Evolutionary conservation across 1,284 basidiomycete genomes (phyloP), one percentile per base, ranked within the genome.

Genomic region (Ustilago sp.): DNA sequence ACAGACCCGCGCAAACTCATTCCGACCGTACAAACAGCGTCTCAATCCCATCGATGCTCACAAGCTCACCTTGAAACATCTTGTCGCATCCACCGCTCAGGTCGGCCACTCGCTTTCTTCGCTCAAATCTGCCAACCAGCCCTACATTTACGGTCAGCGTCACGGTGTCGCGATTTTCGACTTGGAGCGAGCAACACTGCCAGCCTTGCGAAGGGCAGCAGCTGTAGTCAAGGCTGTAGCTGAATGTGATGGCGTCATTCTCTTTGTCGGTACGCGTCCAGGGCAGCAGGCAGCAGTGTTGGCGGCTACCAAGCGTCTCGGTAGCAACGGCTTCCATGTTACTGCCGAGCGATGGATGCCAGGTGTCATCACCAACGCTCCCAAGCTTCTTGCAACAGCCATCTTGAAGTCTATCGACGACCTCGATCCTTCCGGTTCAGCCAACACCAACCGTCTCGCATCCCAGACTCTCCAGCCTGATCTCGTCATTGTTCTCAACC

Each of bases 91-190:
- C 8, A 94, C 94, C 36, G 95, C 97, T 12, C 96, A 98, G 84
- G 91, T 99, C 51, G 97, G 97, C 4, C 96, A 99, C 86, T 89
- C 92, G 32, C 90, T 90, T 56, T 89, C 91, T 2, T 90, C 93
- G 74, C 92, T 96, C 88, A 92, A 93, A 86, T 92, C 93, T 19
- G 91, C 94, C 77, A 95, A 94, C 85, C 89, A 92, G 79, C 94
- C 95, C n/a, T 95, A 94, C 85, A 92, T 96, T 51, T 98, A 98
- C 86, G 97, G 96, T 69, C 91, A 91, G 31, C 93, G 97, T 61
- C 91, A 94, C 39, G 94, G 93, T 15, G 90, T 98, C 70, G 94
- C 94, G 58, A 90, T 98, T 86, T 98, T 99, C 86, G 95, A 99
- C 87, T 89, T 99, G 41, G 94, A 98, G 86, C 92, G 93, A 78